A percentile compares a stretch with the other conserved stretches of the same genome.
phyloP scores from a whole-genome alignment of 148 eudicot species.

The Rhododendron molle region DNA sequence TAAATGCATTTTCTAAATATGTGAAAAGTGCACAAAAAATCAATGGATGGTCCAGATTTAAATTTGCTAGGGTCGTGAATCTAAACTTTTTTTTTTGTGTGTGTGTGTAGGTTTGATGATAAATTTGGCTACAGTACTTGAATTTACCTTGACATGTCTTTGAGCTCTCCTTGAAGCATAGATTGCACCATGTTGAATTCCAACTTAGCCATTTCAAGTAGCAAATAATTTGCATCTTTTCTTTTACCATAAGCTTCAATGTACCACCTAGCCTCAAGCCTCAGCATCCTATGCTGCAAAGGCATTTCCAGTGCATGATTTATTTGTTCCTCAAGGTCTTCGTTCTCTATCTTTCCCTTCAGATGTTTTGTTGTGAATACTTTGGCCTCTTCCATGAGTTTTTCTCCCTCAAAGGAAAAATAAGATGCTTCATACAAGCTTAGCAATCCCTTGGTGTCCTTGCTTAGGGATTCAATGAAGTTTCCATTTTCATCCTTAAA shows the following conservation, averaged over 20 bases:
- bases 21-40: not conserved
- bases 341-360: not conserved
- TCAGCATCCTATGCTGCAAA: not conserved
- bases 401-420: not conserved
- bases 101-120: too few relatives aligned
- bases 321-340: not conserved
- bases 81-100: too few relatives aligned
- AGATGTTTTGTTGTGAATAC: not conserved
- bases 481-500: not conserved
- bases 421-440: constrained; percentile 5
- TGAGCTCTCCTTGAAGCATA: constrained; percentile 15
- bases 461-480: not conserved
- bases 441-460: not conserved
- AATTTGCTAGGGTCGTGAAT: too few relatives aligned
- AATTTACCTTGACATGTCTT: constrained; percentile 19
- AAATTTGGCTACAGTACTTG: too few relatives aligned
- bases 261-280: constrained; percentile 3
- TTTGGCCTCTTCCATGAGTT: not conserved
- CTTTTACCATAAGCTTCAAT: not conserved
- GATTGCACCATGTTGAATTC: constrained; percentile 21
- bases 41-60: too few relatives aligned
- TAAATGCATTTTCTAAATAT: too few relatives aligned
- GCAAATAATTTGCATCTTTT: not conserved
- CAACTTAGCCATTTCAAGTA: constrained; percentile 22
- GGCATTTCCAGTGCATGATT: not conserved